phyloP scores from a whole-genome alignment of 495 filamentous ascomycete genomes.

The Chaetomidium leptoderma region DNA sequence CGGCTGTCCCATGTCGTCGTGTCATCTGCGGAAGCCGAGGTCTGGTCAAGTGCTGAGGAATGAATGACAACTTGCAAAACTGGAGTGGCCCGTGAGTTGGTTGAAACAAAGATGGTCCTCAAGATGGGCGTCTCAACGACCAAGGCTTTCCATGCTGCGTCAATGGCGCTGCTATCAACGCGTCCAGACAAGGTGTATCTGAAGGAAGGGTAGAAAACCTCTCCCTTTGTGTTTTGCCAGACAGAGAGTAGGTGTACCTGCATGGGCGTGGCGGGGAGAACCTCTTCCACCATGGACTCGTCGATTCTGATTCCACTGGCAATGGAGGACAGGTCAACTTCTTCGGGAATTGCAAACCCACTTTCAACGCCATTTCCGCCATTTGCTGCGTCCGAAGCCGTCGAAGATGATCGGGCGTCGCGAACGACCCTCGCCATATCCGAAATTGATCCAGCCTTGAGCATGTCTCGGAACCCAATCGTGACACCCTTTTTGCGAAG shows the following conservation, averaged over 20 bases:
- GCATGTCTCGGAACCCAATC: conserved; percentile 61
- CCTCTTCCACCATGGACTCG: conserved; percentile 44
- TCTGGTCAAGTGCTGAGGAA: background rate
- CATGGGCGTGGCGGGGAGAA: conserved; percentile 63
- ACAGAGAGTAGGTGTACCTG: conserved; percentile 66
- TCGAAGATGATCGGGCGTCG: background rate
- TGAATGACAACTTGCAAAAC: conserved; percentile 46
- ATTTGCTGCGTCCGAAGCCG: background rate
- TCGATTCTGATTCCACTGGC: conserved; percentile 32
- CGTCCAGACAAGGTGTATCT: conserved; percentile 42
- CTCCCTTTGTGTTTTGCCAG: conserved; percentile 61
- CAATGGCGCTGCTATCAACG: conserved; percentile 35
- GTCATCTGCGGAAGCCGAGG: background rate
- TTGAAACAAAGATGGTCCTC: conserved; percentile 57
- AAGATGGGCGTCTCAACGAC: conserved; percentile 53
- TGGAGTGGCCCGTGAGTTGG: conserved; percentile 40
- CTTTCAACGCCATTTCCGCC: background rate
- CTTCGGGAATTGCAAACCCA: background rate
- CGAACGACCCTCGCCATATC: conserved; percentile 43
- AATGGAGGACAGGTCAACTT: conserved; percentile 31
- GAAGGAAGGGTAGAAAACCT: conserved; percentile 62
- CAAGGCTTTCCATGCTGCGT: conserved; percentile 54
- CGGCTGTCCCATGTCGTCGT: conserved; percentile 11
- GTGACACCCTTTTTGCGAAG: conserved; percentile 56
- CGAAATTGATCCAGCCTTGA: conserved; percentile 57